Base-by-base conservation (phyloP, 208 protist genomes). In the Phytomonas sp. region DNA sequence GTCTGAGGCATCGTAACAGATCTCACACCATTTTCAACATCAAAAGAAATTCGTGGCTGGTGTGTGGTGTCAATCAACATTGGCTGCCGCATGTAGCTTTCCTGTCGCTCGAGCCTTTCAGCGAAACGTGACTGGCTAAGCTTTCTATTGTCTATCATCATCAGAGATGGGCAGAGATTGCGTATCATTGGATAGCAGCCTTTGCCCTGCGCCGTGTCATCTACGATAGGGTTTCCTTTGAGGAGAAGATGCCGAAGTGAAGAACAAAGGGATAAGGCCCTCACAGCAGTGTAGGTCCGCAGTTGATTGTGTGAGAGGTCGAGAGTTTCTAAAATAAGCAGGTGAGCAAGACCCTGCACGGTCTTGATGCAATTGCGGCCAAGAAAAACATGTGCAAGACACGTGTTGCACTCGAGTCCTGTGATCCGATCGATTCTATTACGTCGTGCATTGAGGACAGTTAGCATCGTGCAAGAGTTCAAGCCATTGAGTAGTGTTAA, bases 271-370 rank as follows among this genome's bases (percentile, higher is more conserved):
- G 90, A 96, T 65, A 96, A 72, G 36, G 84, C 81, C 8, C 90
- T 85, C 4, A 96, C 46, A 9, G 84, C 75, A 8, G 67, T 36
- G 56, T 85, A 76, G 34, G 83, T 87, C 31, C 72, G 74, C 0
- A 96, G 74, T 36, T 70, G 61, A 68, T 96, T 96, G 69, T 85
- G 81, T 6, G 82, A 81, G 32, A 96, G 67, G 65, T 96, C 90
- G 43, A 96, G 82, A n/a, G 90, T 96, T 67, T 96, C 84, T 6
- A 95, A 80, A n/a, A 94, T 65, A 34, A 92, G 62, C 36, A 93
- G 74, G 70, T 92, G 90, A 7, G 86, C 84, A 36, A 96, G 76
- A 8, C 86, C 86, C 33, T 89, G 82, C 0, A 93, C 77, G 1
- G 80, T 36, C 5, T 62, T 43, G 51, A 96, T 83, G n/a, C 66